These are phyloP conservation scores for Scheffersomyces lignosus DNA, from an alignment of 805 yeast genomes.

Conservation along the genomic window DNA sequence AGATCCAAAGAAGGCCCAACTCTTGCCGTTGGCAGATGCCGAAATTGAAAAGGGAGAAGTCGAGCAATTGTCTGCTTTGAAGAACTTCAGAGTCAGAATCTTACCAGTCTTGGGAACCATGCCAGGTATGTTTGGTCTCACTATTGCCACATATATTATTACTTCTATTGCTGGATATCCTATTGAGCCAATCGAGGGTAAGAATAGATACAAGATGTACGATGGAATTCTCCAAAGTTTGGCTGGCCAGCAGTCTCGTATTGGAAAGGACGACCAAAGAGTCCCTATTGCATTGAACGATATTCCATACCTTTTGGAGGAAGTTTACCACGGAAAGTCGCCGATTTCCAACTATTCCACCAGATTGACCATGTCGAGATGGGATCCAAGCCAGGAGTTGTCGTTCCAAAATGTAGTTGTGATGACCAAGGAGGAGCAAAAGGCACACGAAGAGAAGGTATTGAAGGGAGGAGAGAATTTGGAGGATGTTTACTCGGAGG, in stretches of 20 bases:
- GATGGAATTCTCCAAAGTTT: conserved; percentile 80
- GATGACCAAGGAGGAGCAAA: conserved; percentile 87
- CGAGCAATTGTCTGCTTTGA: conserved; percentile 81
- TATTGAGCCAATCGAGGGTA: conserved; percentile 87
- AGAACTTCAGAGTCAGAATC: conserved; percentile 89
- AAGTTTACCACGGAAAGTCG: conserved; percentile 89
- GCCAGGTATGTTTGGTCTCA: conserved; percentile 95
- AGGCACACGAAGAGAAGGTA: conserved; percentile 72
- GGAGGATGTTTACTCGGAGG: conserved; percentile 61
- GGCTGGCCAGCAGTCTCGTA: conserved; percentile 83
- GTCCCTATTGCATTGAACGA: conserved; percentile 75
- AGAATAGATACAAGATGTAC: conserved; percentile 79
- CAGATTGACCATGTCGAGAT: conserved; percentile 74
- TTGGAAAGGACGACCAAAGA: conserved; percentile 70
- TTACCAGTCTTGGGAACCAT: conserved; percentile 94
- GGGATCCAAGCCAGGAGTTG: conserved; percentile 73
- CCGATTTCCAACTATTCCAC: conserved; percentile 83
- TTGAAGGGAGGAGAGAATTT: conserved; percentile 65
- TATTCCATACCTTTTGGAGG: conserved; percentile 82
- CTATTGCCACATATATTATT: conserved; percentile 81
- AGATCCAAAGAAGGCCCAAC: conserved; percentile 86
- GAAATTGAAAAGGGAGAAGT: conserved; percentile 81
- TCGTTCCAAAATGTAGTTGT: conserved; percentile 79
- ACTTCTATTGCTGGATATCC: conserved; percentile 86
- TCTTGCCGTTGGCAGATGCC: conserved; percentile 81